Evolutionary conservation across 2,329 filamentous ascomycete species (phyloP).

Genomic region (Metarhizium robertsii): DNA sequence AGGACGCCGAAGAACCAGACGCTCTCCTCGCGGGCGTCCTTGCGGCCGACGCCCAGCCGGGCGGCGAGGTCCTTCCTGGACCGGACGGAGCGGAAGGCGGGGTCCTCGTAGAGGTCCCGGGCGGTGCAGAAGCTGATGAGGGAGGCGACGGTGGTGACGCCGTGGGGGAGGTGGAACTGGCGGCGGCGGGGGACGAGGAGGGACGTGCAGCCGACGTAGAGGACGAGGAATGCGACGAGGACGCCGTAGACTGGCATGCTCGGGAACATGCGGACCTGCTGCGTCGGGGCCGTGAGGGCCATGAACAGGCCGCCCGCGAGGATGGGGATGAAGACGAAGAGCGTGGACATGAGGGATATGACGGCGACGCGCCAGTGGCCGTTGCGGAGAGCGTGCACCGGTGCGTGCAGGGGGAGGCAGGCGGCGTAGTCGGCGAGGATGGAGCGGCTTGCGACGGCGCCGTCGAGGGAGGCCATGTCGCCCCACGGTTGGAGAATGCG

Average conservation of each 20-base stretch:
- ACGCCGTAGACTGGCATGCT: conserved; percentile 65
- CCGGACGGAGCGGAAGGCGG: conserved; percentile 59
- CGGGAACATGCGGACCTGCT: conserved; percentile 56
- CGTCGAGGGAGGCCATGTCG: conserved; percentile 46
- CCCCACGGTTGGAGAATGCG: conserved; percentile 62
- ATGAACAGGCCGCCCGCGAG: conserved; percentile 65
- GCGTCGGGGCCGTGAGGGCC: conserved; percentile 50
- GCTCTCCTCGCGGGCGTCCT: conserved; percentile 35
- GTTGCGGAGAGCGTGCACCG: conserved; percentile 47
- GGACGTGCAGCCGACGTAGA: conserved; percentile 59
- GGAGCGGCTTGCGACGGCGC: conserved; percentile 51
- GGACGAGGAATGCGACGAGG: conserved; percentile 59
- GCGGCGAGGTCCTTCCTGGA: conserved; percentile 61
- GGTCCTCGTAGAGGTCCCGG: conserved; percentile 61
- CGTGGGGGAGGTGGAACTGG: conserved; percentile 61
- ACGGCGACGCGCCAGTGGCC: conserved; percentile 57
- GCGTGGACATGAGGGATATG: conserved; percentile 47
- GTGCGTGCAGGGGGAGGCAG: conserved; percentile 51
- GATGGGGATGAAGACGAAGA: conserved; percentile 55
- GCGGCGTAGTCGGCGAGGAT: conserved; percentile 64
- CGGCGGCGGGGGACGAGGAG: conserved; percentile 52
- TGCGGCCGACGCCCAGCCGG: conserved; percentile 49
- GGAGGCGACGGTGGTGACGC: conserved; percentile 63
- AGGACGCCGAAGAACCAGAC: conserved; percentile 41
- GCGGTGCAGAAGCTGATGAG: conserved; percentile 69